Base-by-base conservation (phyloP, 192 early-diverging fungal genomes). In the Cetraspora pellucida region DNA sequence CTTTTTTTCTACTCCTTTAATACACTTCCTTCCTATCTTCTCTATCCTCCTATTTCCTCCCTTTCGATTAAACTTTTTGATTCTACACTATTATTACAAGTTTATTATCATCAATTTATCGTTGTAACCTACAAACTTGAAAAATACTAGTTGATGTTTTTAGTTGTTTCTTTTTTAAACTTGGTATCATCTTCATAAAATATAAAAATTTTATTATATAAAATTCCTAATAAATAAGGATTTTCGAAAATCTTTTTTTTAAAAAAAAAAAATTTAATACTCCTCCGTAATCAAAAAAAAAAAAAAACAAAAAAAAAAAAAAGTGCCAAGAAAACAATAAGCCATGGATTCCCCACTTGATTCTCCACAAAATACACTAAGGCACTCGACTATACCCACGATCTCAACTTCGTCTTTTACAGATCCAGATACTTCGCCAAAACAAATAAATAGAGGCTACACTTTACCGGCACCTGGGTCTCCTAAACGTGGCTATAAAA, bases 401-500 rank as follows among this genome's bases (percentile, higher is more conserved):
- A 69, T 69, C 14, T 31, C 45, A 9, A 46, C 49, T 14, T 13
- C 59, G 11, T 4, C 31, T 25, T 64, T 16, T 23, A 11, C 19
- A 13, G 31, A 21, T 31, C 11, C 13, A n/a, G 74, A 76, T n/a
- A n/a, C 11, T 14, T 3, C 50, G 3, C 5, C 27, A 37, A 76
- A 54, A 31, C 46, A 2, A 44, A 60, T 46, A 43, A 61, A 25
- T 14, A 75, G 45, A 75, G 23, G 52, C 17, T 76, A 54, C 25
- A 61, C 73, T 27, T 52, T 47, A 19, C 47, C 61, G 1, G 10
- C 47, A 31, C 74, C 46, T 13, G 57, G 27, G 8, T 19, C 74
- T 13, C 44, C 63, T n/a, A 47, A 31, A 54, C 60, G 74, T 44
- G 52, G 30, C 65, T 76, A 76, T 19, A 54, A 76, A 16, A 76